phyloP scores from a whole-genome alignment of 371 early-diverging fungal species.

The Rhizopus delemar region DNA sequence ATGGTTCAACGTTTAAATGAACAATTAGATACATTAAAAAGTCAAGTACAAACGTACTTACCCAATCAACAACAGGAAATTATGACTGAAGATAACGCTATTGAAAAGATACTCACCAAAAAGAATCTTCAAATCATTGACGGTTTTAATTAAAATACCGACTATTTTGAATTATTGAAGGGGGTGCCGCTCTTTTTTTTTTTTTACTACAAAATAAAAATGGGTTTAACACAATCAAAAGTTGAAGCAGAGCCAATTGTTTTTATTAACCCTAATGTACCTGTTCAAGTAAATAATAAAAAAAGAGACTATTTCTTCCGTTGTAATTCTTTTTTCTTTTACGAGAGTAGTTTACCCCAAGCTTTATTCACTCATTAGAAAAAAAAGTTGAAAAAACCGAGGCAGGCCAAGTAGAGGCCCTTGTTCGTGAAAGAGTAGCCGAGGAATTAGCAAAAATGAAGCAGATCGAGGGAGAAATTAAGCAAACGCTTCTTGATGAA shows the following conservation, averaged over 20 bases:
- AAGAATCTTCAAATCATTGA: too few relatives aligned
- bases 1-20: slow-evolving; percentile 31
- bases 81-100: too few relatives aligned
- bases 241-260: slow-evolving; percentile 23
- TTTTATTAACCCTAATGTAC: slow-evolving; percentile 31
- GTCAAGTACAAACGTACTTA: neutral
- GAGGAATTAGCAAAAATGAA: slow-evolving; percentile 30
- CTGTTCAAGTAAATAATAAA: slow-evolving; percentile 21
- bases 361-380: slow-evolving; percentile 21
- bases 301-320: neutral
- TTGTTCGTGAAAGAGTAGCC: slow-evolving; percentile 25
- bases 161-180: neutral
- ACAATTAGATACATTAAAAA: slow-evolving; percentile 18
- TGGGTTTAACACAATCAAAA: slow-evolving; percentile 30
- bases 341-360: slow-evolving; percentile 20
- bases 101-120: too few relatives aligned
- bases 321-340: neutral
- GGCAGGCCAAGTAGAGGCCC: slow-evolving; percentile 23
- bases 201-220: slow-evolving; percentile 4
- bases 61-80: neutral
- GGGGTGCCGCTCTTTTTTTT: neutral
- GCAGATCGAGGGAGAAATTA: slow-evolving; percentile 13
- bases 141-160: neutral
- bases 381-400: slow-evolving; percentile 29
- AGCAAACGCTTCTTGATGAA: slow-evolving; percentile 12